These are phyloP conservation scores for Parascedosporium putredinis DNA, from an alignment of 2,329 filamentous ascomycete species.

Conservation along the genomic window DNA sequence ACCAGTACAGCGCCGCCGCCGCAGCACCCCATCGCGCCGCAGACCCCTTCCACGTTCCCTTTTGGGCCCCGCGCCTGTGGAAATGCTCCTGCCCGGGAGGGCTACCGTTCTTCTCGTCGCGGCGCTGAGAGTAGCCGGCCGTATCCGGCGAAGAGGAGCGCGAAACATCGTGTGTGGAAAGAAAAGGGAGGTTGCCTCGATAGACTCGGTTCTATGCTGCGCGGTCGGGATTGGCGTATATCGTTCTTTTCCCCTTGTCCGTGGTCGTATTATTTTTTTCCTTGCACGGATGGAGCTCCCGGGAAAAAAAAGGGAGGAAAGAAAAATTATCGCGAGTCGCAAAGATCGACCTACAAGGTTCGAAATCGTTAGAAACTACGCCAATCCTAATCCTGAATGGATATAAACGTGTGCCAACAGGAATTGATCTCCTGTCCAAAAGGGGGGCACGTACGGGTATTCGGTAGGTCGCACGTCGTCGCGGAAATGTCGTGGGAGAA, in stretches of 20 bases:
- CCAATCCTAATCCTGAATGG: too few relatives aligned
- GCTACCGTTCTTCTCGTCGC: not conserved
- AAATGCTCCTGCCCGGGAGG: not conserved
- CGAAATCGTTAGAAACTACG: too few relatives aligned
- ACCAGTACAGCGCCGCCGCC: conserved; percentile 74
- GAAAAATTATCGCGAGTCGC: too few relatives aligned
- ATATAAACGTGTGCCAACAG: too few relatives aligned
- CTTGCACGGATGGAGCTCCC: too few relatives aligned
- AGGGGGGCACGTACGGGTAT: not conserved
- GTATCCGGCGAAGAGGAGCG: conserved; percentile 11
- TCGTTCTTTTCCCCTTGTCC: too few relatives aligned
- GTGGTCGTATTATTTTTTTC: too few relatives aligned
- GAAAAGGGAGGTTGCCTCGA: too few relatives aligned
- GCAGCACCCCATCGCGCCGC: conserved; percentile 66
- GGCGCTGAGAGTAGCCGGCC: conserved; percentile 4
- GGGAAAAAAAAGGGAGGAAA: not conserved
- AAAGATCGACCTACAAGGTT: too few relatives aligned
- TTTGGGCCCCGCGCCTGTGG: conserved; percentile 40
- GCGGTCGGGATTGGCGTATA: too few relatives aligned
- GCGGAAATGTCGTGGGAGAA: not conserved
- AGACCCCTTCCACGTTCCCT: conserved; percentile 73
- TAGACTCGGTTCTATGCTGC: too few relatives aligned
- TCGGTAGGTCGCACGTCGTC: not conserved
- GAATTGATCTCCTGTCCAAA: conserved; percentile 1
- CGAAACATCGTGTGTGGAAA: conserved; percentile 9